phyloP scores from a whole-genome alignment of 108 stramenopile species.

The Skeletonema potamos region DNA sequence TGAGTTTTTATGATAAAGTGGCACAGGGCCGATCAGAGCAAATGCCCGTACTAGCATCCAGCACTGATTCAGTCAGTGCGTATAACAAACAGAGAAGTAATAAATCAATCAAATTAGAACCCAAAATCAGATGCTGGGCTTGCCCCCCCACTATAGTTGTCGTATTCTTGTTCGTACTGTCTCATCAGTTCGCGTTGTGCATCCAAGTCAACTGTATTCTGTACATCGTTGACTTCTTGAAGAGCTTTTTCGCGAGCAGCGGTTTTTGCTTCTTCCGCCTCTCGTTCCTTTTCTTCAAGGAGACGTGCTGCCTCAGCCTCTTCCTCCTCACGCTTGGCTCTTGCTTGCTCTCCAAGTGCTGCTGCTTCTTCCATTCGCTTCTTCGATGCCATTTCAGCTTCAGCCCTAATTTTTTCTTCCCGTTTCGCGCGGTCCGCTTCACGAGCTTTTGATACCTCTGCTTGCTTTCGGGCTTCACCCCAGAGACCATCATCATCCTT shows the following conservation, averaged over 20 bases:
- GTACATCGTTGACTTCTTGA: slow-evolving; percentile 64
- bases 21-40: slow-evolving; percentile 4
- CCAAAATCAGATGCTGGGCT: slow-evolving; percentile 91
- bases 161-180: slow-evolving; percentile 80
- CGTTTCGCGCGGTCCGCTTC: slow-evolving; percentile 83
- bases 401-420: slow-evolving; percentile 77
- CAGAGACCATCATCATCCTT: slow-evolving; percentile 75
- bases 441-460: slow-evolving; percentile 67
- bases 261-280: slow-evolving; percentile 64
- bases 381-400: slow-evolving; percentile 71
- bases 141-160: slow-evolving; percentile 69
- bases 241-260: slow-evolving; percentile 76
- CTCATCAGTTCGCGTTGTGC: slow-evolving; percentile 84
- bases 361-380: slow-evolving; percentile 77
- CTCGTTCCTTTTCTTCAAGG: slow-evolving; percentile 65
- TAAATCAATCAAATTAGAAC: slow-evolving; percentile 48
- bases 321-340: slow-evolving; percentile 69
- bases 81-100: slow-evolving; percentile 18
- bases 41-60: slow-evolving; percentile 15
- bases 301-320: slow-evolving; percentile 72
- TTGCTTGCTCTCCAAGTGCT: slow-evolving; percentile 75
- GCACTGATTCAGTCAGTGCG: background rate
- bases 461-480: slow-evolving; percentile 76
- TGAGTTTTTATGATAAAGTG: slow-evolving; percentile 2
- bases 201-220: slow-evolving; percentile 87